Evolutionary conservation across 768 basidiomycete species (phyloP).

Genomic region (Macrolepiota dolichaula): DNA sequence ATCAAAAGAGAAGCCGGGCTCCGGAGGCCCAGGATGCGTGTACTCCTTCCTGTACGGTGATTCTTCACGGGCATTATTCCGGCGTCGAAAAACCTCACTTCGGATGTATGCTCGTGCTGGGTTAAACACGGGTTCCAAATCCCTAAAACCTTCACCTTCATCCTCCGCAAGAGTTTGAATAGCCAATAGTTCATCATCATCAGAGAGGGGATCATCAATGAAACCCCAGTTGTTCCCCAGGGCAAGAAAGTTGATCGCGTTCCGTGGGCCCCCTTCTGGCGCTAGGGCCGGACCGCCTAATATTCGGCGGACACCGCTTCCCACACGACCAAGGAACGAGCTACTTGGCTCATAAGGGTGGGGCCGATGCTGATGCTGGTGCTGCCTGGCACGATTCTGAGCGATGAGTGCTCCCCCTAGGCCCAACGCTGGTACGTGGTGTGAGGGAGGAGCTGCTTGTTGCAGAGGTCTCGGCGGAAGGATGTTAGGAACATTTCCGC

Average conservation of each 20-base stretch:
- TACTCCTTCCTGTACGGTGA: constrained; percentile 54
- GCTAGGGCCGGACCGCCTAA: constrained; percentile 9
- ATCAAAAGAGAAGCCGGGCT: constrained; percentile 66
- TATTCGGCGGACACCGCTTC: constrained; percentile 13
- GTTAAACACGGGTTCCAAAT: constrained; percentile 1
- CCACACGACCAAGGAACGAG: constrained; percentile 8
- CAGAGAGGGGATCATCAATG: neutral
- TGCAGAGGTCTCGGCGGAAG: constrained; percentile 18
- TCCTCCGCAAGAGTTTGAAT: constrained; percentile 1
- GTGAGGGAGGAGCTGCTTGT: constrained; percentile 41
- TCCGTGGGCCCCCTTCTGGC: constrained; percentile 2
- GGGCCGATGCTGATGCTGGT: neutral
- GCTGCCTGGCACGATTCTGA: constrained; percentile 23
- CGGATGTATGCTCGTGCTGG: constrained; percentile 6
- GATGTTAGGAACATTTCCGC: constrained; percentile 16
- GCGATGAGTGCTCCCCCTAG: constrained; percentile 64
- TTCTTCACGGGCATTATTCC: constrained; percentile 15
- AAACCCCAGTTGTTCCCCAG: constrained; percentile 7
- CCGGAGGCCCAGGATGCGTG: constrained; percentile 57
- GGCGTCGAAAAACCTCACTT: constrained; percentile 1
- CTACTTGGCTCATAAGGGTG: neutral
- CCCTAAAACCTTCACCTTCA: neutral
- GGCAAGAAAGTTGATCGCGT: constrained; percentile 1
- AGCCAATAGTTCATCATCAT: neutral
- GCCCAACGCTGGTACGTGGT: constrained; percentile 59